Evolutionary conservation across 2,329 filamentous ascomycete genomes (phyloP).

Genomic region (Lecanoromycetidae sp.): DNA sequence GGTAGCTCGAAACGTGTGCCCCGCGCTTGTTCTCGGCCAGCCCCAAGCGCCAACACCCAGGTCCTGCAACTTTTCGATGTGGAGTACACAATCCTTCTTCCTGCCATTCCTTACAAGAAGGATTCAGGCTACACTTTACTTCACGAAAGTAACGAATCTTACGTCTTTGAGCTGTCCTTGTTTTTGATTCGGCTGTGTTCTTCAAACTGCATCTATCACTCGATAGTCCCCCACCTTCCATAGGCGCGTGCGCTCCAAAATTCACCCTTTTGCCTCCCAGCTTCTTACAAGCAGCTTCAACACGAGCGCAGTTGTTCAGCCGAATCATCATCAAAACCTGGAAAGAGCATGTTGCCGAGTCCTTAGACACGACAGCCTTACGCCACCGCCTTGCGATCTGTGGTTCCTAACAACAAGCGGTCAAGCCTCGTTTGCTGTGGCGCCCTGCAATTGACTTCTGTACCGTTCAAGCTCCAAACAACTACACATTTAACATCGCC

Average conservation of each 20-base stretch:
- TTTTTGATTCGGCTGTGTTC: not conserved
- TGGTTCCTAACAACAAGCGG: not conserved
- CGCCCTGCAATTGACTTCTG: not conserved
- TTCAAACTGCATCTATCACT: not conserved
- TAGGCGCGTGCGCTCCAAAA: not conserved
- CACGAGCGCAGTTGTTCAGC: not conserved
- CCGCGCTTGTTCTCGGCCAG: not conserved
- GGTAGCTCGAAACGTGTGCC: not conserved
- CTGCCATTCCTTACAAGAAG: not conserved
- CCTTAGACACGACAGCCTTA: not conserved
- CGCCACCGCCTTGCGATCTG: not conserved
- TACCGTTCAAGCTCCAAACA: not conserved
- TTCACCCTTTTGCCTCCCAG: not conserved
- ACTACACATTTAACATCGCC: not conserved
- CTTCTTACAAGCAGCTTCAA: not conserved
- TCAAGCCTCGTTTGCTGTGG: slow-evolving; percentile 6
- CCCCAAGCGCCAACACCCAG: not conserved
- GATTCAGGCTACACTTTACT: not conserved
- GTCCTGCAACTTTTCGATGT: not conserved
- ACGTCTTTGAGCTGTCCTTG: not conserved
- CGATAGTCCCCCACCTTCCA: not conserved
- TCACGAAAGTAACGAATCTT: not conserved
- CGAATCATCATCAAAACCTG: not conserved
- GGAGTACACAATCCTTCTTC: not conserved
- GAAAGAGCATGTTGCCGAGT: not conserved